These are phyloP conservation scores for Naganishia kalamii DNA, from an alignment of 768 basidiomycete species.

Conservation along the genomic window DNA sequence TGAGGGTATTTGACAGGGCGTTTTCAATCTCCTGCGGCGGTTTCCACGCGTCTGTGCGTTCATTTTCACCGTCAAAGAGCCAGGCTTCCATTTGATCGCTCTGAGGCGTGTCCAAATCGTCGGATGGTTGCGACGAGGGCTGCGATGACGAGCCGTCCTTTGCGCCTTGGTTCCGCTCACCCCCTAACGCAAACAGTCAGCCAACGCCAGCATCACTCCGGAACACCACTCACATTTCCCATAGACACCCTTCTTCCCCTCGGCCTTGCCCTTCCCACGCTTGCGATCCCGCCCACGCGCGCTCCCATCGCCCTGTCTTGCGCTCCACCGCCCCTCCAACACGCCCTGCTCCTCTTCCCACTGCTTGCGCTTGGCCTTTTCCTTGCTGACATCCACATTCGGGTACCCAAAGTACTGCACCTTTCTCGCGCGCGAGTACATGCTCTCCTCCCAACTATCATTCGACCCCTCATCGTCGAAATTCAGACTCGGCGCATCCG, in stretches of 20 bases:
- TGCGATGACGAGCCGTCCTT: background rate
- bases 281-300: constrained; percentile 16
- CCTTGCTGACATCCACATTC: constrained; percentile 76
- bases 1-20: constrained; percentile 8
- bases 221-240: constrained; percentile 19
- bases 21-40: constrained; percentile 8
- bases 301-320: constrained; percentile 54
- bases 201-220: background rate
- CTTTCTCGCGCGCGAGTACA: constrained; percentile 68
- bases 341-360: constrained; percentile 85
- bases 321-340: constrained; percentile 61
- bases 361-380: constrained; percentile 58
- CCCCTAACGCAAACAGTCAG: background rate
- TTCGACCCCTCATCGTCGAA: constrained; percentile 64
- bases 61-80: constrained; percentile 40
- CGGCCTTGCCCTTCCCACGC: constrained; percentile 57
- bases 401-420: constrained; percentile 89
- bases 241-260: constrained; percentile 25
- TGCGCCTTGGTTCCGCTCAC: background rate
- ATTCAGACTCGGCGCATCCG: constrained; percentile 49
- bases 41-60: constrained; percentile 33
- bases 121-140: constrained; percentile 3
- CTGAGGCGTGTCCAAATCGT: background rate
- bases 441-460: constrained; percentile 56
- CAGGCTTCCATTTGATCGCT: constrained; percentile 28